phyloP scores from a whole-genome alignment of 2,329 filamentous ascomycete genomes.

The Rhynchosporium secalis region DNA sequence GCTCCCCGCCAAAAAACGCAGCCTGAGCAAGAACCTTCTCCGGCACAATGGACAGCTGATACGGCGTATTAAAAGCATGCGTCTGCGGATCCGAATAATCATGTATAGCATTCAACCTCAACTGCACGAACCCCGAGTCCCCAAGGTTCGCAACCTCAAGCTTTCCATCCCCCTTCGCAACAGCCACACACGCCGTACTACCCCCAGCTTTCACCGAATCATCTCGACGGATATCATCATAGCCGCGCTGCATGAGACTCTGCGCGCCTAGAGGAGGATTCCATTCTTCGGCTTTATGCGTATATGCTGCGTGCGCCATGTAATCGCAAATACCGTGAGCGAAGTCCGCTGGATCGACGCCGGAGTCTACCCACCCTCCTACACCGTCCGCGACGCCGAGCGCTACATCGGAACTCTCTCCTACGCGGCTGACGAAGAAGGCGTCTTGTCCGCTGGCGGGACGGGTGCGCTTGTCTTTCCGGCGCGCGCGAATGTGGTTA shows the following conservation, averaged over 20 bases:
- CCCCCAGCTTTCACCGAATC: slow-evolving; percentile 75
- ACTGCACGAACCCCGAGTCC: slow-evolving; percentile 88
- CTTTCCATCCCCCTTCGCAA: slow-evolving; percentile 69
- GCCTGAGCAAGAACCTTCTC: slow-evolving; percentile 76
- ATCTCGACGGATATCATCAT: slow-evolving; percentile 78
- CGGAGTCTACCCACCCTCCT: slow-evolving; percentile 90
- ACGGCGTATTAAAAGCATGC: slow-evolving; percentile 97
- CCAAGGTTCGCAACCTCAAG: slow-evolving; percentile 92
- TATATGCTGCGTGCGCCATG: slow-evolving; percentile 74
- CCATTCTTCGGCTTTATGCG: slow-evolving; percentile 34
- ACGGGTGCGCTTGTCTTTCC: slow-evolving; percentile 58
- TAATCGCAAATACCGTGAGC: slow-evolving; percentile 91
- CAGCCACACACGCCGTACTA: slow-evolving; percentile 86
- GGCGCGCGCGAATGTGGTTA: slow-evolving; percentile 56
- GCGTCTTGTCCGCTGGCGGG: slow-evolving; percentile 90
- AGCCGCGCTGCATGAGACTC: slow-evolving; percentile 77
- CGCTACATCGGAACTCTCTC: slow-evolving; percentile 68
- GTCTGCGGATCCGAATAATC: slow-evolving; percentile 83
- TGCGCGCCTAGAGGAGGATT: slow-evolving; percentile 56
- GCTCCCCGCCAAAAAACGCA: slow-evolving; percentile 77
- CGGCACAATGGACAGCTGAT: slow-evolving; percentile 87
- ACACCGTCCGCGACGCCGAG: slow-evolving; percentile 94
- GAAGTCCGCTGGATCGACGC: slow-evolving; percentile 92
- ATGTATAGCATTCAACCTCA: slow-evolving; percentile 83
- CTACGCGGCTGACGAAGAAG: slow-evolving; percentile 87